Evolutionary conservation across 805 yeast genomes (phyloP), one percentile per base, ranked within the genome.

Genomic region (Candida mattraensis): DNA sequence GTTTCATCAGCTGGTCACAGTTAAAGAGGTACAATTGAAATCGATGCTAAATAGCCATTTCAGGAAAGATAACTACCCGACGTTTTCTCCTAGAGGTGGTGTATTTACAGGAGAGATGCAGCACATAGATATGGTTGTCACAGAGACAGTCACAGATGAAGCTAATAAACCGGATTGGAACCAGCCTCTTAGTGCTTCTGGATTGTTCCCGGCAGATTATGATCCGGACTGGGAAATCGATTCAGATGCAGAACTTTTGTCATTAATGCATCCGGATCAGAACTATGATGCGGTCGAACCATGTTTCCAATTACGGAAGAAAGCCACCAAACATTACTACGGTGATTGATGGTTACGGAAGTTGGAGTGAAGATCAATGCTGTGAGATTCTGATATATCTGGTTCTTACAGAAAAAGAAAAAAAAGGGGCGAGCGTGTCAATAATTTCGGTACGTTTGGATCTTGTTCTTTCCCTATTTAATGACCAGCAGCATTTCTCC

Each of bases 241-340:
- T 19, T 26, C 39, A 5, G 22, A 21, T 4, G 33, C 39, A 18
- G 42, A 41, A 20, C 16, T 15, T 5, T 24, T 28, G 13, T 29
- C 39, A 5, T 14, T 20, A 20, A 15, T 23, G 5, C 21, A 21
- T 9, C 33, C 41, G 15, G n/a, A 32, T 9, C 17, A 39, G 28
- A 30, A 42, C 30, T 38, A 41, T 16, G 33, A 38, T 15, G 29
- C 41, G 13, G 23, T 42, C n/a, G 46, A 44, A 14, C 30, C 27
- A 11, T 35, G 35, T 15, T 38, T 38, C 18, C 17, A 23, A 14
- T 20, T 33, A 18, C 22, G 40, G 15, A 37, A 37, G 18, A 24
- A 31, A 18, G 22, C 28, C 3, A 32, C 24, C 16, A 18, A 29
- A 4, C 16, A 15, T n/a, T 28, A 29, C 24, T 30, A 28, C n/a